Evolutionary conservation across 768 basidiomycete genomes (phyloP).

Genomic region (Boletus subcaerulescens): DNA sequence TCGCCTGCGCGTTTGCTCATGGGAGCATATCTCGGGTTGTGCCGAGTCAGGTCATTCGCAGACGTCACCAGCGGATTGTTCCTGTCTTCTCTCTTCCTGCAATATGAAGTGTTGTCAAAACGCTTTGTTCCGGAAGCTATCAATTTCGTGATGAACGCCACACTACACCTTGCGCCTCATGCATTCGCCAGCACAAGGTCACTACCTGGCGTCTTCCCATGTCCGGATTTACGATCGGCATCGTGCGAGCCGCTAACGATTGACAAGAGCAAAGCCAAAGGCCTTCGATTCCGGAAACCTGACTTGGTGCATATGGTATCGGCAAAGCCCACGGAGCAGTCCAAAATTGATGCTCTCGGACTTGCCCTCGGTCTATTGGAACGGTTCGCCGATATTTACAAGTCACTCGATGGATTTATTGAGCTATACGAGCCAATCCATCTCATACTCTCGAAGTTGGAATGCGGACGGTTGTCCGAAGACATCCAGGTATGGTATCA

Average conservation of each 20-base stretch:
- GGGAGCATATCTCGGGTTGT: conserved; percentile 86
- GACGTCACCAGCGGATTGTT: conserved; percentile 89
- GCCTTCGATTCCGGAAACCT: conserved; percentile 41
- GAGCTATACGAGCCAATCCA: conserved; percentile 77
- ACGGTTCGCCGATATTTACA: conserved; percentile 73
- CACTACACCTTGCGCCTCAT: conserved; percentile 74
- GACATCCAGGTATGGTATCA: conserved; percentile 49
- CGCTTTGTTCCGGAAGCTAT: conserved; percentile 86
- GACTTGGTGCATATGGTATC: conserved; percentile 47
- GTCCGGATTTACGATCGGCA: conserved; percentile 63
- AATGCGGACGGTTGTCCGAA: conserved; percentile 44
- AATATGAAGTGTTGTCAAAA: conserved; percentile 84
- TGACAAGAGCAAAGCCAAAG: conserved; percentile 37
- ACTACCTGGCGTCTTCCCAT: conserved; percentile 69
- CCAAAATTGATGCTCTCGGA: conserved; percentile 69
- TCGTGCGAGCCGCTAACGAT: conserved; percentile 41
- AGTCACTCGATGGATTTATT: conserved; percentile 74
- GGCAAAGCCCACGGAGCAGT: conserved; percentile 44
- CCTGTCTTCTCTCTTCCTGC: conserved; percentile 77
- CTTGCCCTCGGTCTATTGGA: conserved; percentile 61
- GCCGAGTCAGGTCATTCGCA: conserved; percentile 66
- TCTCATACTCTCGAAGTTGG: conserved; percentile 53
- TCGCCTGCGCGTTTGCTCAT: conserved; percentile 86
- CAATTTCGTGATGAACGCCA: conserved; percentile 71
- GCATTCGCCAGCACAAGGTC: conserved; percentile 40